Base-by-base conservation (phyloP, 139 green algal species). In the Deuterostichococcus epilithicus region DNA sequence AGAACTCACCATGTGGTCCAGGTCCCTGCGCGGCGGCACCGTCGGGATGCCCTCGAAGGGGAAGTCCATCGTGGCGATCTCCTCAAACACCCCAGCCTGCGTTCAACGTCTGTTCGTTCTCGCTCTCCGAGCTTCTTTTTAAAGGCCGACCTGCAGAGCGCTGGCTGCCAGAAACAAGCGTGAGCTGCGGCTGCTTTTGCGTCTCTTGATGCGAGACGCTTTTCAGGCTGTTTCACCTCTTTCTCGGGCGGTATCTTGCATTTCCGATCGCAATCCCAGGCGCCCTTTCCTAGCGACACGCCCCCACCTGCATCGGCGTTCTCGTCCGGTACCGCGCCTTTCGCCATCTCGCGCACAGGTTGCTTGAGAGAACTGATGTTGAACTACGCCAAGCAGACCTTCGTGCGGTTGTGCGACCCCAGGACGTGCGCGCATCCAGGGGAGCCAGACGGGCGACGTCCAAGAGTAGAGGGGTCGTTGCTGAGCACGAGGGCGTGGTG, bases 41-140 rank as follows among this genome's bases (percentile, higher is more conserved):
- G 94, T 97, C 33, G 94, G 92, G 69, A 98, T 96, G 74, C 93
- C 94, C 75, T 97, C 92, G 44, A 97, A 97, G 8, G 86, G 85
- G 44, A 91, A 87, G 25, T 97, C 94, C 91, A 97, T 97, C 28
- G 92, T 97, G 22, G 92, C 86, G 36, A 97, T 92, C 83, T 98
- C 94, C 47, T 98, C 93, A 81, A 97, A 98, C 30, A 97, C 94
- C 73, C 93, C 86, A 1, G 92, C 94, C 90, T 94, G 76, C 25
- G 25, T 10, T 5, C 52, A 38, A 28, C n/a, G 30, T n/a, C 13
- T 68, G 45, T 36, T 68, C 72, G 68, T n/a, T n/a, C n/a, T n/a
- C n/a, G n/a, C n/a, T 28, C 32, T 10, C 33, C 45, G 3, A n/a
- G 32, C 32, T 25, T 60, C 42, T 42, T 5, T 33, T 70, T n/a